Evolutionary conservation across 2,329 filamentous ascomycete species (phyloP).

Genomic region (Fusarium nygamai): DNA sequence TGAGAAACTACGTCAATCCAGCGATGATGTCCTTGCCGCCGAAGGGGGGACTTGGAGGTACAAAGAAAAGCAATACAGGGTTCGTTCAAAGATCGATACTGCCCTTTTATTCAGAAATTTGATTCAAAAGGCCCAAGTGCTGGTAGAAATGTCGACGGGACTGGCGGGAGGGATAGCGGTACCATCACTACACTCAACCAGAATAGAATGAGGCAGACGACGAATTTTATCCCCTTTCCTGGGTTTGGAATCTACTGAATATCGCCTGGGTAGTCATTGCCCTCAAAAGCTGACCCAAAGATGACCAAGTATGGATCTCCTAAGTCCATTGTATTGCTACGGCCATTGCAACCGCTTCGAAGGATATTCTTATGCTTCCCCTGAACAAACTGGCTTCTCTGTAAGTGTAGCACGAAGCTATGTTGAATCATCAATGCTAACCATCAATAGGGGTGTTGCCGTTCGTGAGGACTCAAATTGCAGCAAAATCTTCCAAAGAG

Average conservation of each 20-base stretch:
- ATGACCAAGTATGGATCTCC: slow-evolving; percentile 60
- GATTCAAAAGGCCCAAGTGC: slow-evolving; percentile 68
- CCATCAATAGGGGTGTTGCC: slow-evolving; percentile 55
- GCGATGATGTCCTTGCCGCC: slow-evolving; percentile 75
- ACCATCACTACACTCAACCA: slow-evolving; percentile 67
- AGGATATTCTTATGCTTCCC: slow-evolving; percentile 71
- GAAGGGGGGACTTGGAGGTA: slow-evolving; percentile 74
- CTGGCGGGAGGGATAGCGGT: slow-evolving; percentile 29
- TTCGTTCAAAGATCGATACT: slow-evolving; percentile 81
- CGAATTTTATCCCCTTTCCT: slow-evolving; percentile 70
- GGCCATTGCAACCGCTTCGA: slow-evolving; percentile 68
- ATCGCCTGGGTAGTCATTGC: slow-evolving; percentile 70
- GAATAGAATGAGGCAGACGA: slow-evolving; percentile 71
- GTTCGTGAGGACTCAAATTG: slow-evolving; percentile 60
- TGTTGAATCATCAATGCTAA: slow-evolving; percentile 4
- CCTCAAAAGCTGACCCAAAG: slow-evolving; percentile 54
- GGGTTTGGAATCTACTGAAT: slow-evolving; percentile 73
- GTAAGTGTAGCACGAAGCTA: slow-evolving; percentile 46
- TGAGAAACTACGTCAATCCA: slow-evolving; percentile 60
- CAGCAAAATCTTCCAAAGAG: slow-evolving; percentile 67
- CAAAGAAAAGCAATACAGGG: slow-evolving; percentile 78
- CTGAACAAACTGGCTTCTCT: slow-evolving; percentile 65
- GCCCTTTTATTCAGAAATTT: slow-evolving; percentile 71
- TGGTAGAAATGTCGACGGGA: slow-evolving; percentile 68
- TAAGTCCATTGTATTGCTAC: slow-evolving; percentile 64